Evolutionary conservation across 1,284 basidiomycete genomes (phyloP), one percentile per base, ranked within the genome.

Genomic region (Pseudozyma thailandica): DNA sequence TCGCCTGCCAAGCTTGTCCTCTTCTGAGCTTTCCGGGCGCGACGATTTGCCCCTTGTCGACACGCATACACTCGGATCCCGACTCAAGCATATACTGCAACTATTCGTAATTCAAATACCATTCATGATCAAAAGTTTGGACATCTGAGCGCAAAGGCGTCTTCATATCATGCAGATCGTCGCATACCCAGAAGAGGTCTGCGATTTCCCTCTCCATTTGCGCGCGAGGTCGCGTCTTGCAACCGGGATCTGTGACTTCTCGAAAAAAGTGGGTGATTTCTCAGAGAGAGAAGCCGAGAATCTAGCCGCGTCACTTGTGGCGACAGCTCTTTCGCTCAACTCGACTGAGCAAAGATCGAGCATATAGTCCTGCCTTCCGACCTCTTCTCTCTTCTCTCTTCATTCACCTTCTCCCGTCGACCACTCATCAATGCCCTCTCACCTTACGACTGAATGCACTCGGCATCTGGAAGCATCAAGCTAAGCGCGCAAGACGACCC

Each of bases 1-100:
- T 39, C 47, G 12, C 54, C 54, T 9, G 45, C 62, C n/a, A 69
- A 62, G 48, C 44, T 73, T 12, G 61, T 58, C 23, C 59, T 73
- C 45, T 73, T 73, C 55, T 73, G 37, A 56, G 12, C 8, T 18
- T 18, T 41, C 9, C 39, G 23, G 12, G 38, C 16, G n/a, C n/a
- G n/a, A n/a, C n/a, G n/a, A n/a, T n/a, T n/a, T 16, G 13, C 33
- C 13, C 33, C 15, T 16, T 35, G 43, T 44, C 27, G 43, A 44
- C 25, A 30, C 26, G 43, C 43, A 44, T 44, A 27, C 26, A 28
- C n/a, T n/a, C n/a, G n/a, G n/a, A n/a, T n/a, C n/a, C n/a, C n/a
- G n/a, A n/a, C n/a, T n/a, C n/a, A n/a, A n/a, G n/a, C n/a, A n/a
- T n/a, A n/a, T n/a, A n/a, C n/a, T n/a, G n/a, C n/a, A n/a, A n/a